Base-by-base conservation (phyloP, 148 eudicot genomes). In the Cornus florida region DNA sequence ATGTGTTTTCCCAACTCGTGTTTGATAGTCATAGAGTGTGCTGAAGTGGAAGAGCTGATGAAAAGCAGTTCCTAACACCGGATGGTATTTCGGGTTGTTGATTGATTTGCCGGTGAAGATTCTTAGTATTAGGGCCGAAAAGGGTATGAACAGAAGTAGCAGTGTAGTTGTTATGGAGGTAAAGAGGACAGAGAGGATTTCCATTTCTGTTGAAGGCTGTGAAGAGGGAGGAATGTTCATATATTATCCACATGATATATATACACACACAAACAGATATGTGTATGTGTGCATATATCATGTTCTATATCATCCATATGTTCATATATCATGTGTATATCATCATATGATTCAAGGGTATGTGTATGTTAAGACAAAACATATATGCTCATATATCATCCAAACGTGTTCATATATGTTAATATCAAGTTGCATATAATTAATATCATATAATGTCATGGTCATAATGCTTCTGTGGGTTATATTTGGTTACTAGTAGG, bases 61-160 rank as follows among this genome's bases (percentile, higher is more conserved):
- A 62, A 91, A 87, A 0, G 91, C 84, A 2, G 98, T 92, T 74
- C 94, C 97, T 17, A 71, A 76, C 17, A 91, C 92, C 0, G 95
- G 98, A 0, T 90, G 88, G 41, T 91, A 86, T 32, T 78, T 75
- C 3, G 83, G 78, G 59, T 84, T 74, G 16, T 81, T 32, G 50
- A 89, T 78, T 16, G 97, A 94, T 79, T 89, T 92, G 16, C 97
- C 91, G 1, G 75, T 59, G 85, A 81, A 91, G 60, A 87, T 76
- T 83, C 74, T 88, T 2, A 83, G 14, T 0, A 84, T 7, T 2
- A 90, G 68, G 65, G 77, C 65, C 53, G 78, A 69, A 57, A 87
- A 41, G 50, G 79, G 19, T 35, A 86, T 14, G 38, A 88, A 41
- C 64, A 87, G 13, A 17, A 81, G 35, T 19, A 78, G 8, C 1